Evolutionary conservation across 768 basidiomycete species (phyloP).

Genomic region (Collybia mongolica): DNA sequence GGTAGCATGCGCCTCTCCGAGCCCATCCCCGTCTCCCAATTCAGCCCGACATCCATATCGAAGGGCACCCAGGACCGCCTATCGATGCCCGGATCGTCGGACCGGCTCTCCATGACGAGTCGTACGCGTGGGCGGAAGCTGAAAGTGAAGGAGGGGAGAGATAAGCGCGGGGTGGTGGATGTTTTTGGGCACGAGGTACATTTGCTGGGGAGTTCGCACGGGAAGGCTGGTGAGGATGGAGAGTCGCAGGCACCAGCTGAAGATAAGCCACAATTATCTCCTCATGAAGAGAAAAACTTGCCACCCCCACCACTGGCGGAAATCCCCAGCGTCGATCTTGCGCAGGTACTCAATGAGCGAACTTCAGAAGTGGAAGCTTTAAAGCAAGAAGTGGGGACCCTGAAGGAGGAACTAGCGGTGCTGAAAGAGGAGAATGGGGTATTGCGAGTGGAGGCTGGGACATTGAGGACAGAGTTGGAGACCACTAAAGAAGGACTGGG

Average conservation of each 20-base stretch:
- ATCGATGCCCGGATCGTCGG: no score
- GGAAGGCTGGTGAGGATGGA: neutral
- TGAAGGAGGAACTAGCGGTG: conserved; percentile 3
- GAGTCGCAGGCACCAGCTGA: neutral
- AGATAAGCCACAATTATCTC: neutral
- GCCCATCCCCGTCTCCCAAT: no score
- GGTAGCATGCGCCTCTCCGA: no score
- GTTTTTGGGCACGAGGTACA: conserved; percentile 3
- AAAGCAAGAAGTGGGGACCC: conserved; percentile 1
- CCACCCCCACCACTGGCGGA: no score
- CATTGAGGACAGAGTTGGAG: conserved; percentile 3
- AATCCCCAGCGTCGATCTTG: no score
- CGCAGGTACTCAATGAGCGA: neutral
- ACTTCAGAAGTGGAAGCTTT: neutral
- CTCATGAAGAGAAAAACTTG: no score
- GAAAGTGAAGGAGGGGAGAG: conserved; percentile 1
- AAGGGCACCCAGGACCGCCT: no score
- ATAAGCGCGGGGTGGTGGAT: conserved; percentile 4
- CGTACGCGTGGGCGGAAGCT: conserved; percentile 1
- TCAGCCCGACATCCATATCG: no score
- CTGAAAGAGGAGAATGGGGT: conserved; percentile 14
- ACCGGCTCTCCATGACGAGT: neutral
- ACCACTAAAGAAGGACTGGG: neutral
- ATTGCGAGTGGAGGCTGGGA: conserved; percentile 1
- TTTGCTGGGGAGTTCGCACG: neutral